A percentile compares a stretch with the other conserved stretches of the same genome.
phyloP scores from a whole-genome alignment of 495 filamentous ascomycete genomes.

The Penicillium bovifimosum region DNA sequence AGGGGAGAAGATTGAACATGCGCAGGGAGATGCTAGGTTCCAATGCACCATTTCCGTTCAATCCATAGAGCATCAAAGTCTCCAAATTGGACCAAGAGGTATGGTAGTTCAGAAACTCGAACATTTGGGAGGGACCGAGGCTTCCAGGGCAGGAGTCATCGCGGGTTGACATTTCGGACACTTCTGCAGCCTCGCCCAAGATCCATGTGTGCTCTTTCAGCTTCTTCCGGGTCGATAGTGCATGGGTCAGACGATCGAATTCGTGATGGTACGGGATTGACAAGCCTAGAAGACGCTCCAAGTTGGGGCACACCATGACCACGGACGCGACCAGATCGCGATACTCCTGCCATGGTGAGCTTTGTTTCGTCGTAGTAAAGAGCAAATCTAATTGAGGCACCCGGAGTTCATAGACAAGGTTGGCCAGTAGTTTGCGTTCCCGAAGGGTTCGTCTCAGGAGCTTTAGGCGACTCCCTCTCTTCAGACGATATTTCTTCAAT shows the following conservation, averaged over 20 bases:
- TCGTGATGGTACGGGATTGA: conserved; percentile 65
- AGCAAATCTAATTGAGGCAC: conserved; percentile 53
- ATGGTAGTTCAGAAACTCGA: conserved; percentile 66
- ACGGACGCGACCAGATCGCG: conserved; percentile 71
- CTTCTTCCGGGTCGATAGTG: conserved; percentile 67
- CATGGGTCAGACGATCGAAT: conserved; percentile 70
- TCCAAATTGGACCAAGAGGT: conserved; percentile 64
- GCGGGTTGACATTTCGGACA: conserved; percentile 40
- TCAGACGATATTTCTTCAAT: conserved; percentile 62
- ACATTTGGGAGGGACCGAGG: conserved; percentile 55
- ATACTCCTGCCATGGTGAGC: conserved; percentile 52
- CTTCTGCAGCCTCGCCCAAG: conserved; percentile 47
- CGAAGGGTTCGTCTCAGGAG: conserved; percentile 72
- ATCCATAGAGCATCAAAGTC: conserved; percentile 69
- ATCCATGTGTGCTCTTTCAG: conserved; percentile 81
- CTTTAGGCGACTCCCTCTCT: conserved; percentile 62
- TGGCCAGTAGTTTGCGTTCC: conserved; percentile 62
- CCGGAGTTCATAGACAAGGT: conserved; percentile 68
- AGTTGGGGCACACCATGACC: conserved; percentile 80
- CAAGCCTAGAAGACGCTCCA: conserved; percentile 69
- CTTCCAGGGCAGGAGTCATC: conserved; percentile 47
- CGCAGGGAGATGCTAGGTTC: conserved; percentile 64
- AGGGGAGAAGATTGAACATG: conserved; percentile 60
- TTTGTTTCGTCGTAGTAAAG: conserved; percentile 46
- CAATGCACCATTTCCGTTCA: conserved; percentile 51